Evolutionary conservation across 1,139 yeast genomes (phyloP), one percentile per base, ranked within the genome.

Genomic region (Wickerhamomyces sp.): DNA sequence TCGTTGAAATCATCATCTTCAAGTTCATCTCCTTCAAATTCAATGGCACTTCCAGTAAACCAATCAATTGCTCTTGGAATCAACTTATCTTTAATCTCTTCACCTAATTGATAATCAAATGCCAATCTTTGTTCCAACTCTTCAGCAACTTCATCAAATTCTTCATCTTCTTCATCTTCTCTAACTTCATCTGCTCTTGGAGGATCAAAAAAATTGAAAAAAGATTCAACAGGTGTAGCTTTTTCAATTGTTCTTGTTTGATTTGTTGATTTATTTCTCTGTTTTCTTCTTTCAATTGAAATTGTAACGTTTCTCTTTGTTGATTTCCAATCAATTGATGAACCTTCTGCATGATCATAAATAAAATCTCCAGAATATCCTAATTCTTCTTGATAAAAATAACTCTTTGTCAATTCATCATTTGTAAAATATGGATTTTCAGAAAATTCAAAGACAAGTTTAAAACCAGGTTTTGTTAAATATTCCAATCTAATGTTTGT

Each of bases 1-100:
- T 58, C 65, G 7, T 58, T 68, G 11, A 60, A 74, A 4, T 63
- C 77, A 8, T 65, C 76, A 13, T 69, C 80, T 14, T 64, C 75
- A 13, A 62, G 69, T 5, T 64, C 86, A 29, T 76, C 84, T 32
- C 68, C 78, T 36, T 67, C 68, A 33, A 50, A 70, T 54, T 58
- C 78, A 40, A 89, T 75, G n/a, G 98, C 98, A 49, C 84, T 88
- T 34, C 98, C 97, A 14, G 97, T 89, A 61, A 87, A 91, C 97
- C 97, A 91, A 62, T 89, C 96, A 52, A 91, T 76, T 37, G 97
- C 97, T 55, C 96, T 78, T 46, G 97, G 96, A 49, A 91, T 83
- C 58, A 91, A 75, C 61, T 93, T 82, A 61, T 93, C 97, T 68
- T 93, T 91, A 60, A 91, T 79, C 56, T 88, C 93, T 64, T 91